A percentile compares a stretch with the other conserved stretches of the same genome.
Evolutionary conservation across 2,329 filamentous ascomycete genomes (phyloP).

Genomic region (Ilyonectria mors-panacis): DNA sequence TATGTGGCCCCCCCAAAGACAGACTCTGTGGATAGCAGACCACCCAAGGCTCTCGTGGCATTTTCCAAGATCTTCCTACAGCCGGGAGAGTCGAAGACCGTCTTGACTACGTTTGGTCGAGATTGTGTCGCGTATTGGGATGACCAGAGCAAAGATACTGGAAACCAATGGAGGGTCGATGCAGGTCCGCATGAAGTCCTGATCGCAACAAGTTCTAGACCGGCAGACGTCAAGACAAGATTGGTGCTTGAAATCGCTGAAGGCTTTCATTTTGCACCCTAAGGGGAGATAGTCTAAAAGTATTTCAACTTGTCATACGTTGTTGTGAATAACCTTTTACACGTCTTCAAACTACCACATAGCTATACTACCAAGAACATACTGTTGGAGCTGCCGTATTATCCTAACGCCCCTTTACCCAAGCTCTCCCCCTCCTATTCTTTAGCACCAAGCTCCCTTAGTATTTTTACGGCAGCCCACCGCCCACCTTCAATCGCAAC

Average conservation of each 20-base stretch:
- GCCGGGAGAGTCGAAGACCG: not conserved
- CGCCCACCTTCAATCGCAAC: not conserved
- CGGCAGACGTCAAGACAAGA: not conserved
- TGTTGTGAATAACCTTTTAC: no score
- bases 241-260: no score
- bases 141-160: not conserved
- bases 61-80: conserved; percentile 8
- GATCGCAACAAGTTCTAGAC: conserved; percentile 3
- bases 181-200: not conserved
- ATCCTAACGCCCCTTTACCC: no score
- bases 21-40: not conserved
- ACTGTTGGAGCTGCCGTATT: no score
- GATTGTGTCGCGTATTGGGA: conserved; percentile 15
- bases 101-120: not conserved
- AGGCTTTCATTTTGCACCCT: no score
- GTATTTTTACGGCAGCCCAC: not conserved
- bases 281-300: no score
- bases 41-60: conserved; percentile 13
- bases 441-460: not conserved
- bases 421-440: not conserved
- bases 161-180: conserved; percentile 1
- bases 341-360: no score
- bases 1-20: conserved; percentile 12
- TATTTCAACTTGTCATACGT: no score
- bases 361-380: no score